Conservation (phyloP, 768 basidiomycete species). For the Mycena venus region DNA sequence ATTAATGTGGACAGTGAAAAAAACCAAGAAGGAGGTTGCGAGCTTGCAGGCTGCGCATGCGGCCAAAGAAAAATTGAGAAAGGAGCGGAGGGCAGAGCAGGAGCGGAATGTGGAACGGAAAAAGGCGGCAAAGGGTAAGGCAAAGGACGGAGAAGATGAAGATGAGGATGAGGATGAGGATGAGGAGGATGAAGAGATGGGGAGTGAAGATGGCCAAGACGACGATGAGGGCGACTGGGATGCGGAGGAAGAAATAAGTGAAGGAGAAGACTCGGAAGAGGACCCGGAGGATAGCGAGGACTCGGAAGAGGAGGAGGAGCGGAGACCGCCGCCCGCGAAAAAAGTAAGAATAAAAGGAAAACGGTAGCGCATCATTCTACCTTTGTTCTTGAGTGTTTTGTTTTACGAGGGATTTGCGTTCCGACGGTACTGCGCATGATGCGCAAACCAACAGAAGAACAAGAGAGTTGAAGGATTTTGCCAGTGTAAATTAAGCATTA, state of each 20-base stretch:
- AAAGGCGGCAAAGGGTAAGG: constrained; percentile 56
- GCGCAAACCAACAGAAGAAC: no score
- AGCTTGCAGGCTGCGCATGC: constrained; percentile 81
- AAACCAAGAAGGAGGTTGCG: constrained; percentile 81
- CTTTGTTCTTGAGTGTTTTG: no score
- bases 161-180: constrained; percentile 55
- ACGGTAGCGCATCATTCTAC: constrained; percentile 47
- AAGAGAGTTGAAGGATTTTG: no score
- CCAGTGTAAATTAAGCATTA: no score
- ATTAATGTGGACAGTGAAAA: constrained; percentile 77
- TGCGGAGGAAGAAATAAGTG: constrained; percentile 76
- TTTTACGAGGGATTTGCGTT: no score
- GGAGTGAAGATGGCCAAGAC: constrained; percentile 43
- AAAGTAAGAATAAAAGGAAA: constrained; percentile 66
- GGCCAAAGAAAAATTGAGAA: constrained; percentile 80
- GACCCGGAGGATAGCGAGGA: constrained; percentile 52
- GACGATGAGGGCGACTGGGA: constrained; percentile 61
- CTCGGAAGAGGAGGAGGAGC: constrained; percentile 63
- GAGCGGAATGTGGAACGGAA: constrained; percentile 92
- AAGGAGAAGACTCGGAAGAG: constrained; percentile 60
- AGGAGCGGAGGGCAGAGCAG: constrained; percentile 89
- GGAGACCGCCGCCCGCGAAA: constrained; percentile 63
- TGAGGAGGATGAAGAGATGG: constrained; percentile 56
- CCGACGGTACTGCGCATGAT: no score
- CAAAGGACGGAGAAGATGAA: constrained; percentile 49